A percentile compares a stretch with the other conserved stretches of the same genome.
Conservation (phyloP, 306 rosid genomes). For the Aeschynomene evenia region DNA sequence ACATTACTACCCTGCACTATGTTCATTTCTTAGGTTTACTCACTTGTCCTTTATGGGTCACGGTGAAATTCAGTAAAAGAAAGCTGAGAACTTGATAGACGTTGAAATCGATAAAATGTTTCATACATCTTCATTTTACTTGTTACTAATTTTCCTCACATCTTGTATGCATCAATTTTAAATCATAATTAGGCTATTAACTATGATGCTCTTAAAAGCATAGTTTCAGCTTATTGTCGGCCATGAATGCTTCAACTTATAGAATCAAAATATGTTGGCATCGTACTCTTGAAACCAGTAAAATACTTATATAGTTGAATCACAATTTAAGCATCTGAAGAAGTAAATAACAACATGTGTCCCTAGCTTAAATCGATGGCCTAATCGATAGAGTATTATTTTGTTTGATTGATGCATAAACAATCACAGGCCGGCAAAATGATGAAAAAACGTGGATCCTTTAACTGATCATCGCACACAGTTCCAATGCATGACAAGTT, state of each 20-base stretch:
- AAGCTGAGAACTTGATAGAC: neutral
- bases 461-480: neutral
- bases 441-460: constrained; percentile 18
- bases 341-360: neutral
- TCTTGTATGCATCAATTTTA: neutral
- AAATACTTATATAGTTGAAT: neutral
- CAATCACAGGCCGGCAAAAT: constrained; percentile 14
- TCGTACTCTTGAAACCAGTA: neutral
- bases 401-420: constrained; percentile 8
- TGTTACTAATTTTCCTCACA: neutral
- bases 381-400: neutral
- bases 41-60: neutral
- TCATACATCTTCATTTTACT: neutral
- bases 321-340: neutral
- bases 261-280: neutral
- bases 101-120: neutral
- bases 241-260: neutral
- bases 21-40: neutral
- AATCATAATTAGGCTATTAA: neutral
- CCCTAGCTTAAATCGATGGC: neutral
- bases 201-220: neutral
- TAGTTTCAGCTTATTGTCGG: neutral
- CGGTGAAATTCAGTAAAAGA: neutral
- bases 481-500: neutral
- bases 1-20: neutral